A percentile compares a stretch with the other conserved stretches of the same genome.
Evolutionary conservation across 2,329 filamentous ascomycete species (phyloP).

Genomic region (Dendryphion nanum): DNA sequence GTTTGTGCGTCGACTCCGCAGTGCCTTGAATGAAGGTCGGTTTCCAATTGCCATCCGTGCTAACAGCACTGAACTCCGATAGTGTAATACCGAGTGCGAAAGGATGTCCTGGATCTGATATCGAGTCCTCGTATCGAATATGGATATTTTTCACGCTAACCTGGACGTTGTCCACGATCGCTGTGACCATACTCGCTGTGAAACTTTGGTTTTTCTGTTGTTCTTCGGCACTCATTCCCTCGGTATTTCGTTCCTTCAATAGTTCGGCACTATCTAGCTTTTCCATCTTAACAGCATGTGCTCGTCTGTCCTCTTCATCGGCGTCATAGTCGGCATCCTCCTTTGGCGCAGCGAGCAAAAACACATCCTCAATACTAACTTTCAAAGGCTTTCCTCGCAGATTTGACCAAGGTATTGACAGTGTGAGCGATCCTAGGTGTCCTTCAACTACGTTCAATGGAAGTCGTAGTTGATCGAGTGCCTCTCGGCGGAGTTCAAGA

Average conservation of each 20-base stretch:
- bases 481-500: constrained; percentile 89
- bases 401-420: constrained; percentile 97
- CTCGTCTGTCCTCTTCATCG: constrained; percentile 83
- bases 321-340: constrained; percentile 92
- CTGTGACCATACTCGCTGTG: constrained; percentile 88
- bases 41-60: constrained; percentile 91
- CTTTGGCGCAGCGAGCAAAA: constrained; percentile 88
- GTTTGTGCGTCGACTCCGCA: constrained; percentile 80
- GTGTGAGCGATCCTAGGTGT: constrained; percentile 85
- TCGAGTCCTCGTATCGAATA: constrained; percentile 94
- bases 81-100: constrained; percentile 91
- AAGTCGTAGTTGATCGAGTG: constrained; percentile 92
- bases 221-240: constrained; percentile 91
- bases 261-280: constrained; percentile 96
- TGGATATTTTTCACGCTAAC: constrained; percentile 98
- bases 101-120: constrained; percentile 90
- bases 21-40: constrained; percentile 94
- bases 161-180: constrained; percentile 97
- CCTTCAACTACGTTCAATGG: constrained; percentile 96
- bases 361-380: constrained; percentile 95
- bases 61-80: constrained; percentile 94
- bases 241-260: constrained; percentile 85
- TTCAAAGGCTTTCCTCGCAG: constrained; percentile 90
- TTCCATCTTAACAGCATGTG: constrained; percentile 95
- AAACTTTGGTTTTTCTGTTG: constrained; percentile 98